Percentiles rank a stretch among this genome's conserved stretches.
These are phyloP conservation scores for Diutina sp. DNA, from an alignment of 1,139 yeast genomes.

Conservation along the genomic window DNA sequence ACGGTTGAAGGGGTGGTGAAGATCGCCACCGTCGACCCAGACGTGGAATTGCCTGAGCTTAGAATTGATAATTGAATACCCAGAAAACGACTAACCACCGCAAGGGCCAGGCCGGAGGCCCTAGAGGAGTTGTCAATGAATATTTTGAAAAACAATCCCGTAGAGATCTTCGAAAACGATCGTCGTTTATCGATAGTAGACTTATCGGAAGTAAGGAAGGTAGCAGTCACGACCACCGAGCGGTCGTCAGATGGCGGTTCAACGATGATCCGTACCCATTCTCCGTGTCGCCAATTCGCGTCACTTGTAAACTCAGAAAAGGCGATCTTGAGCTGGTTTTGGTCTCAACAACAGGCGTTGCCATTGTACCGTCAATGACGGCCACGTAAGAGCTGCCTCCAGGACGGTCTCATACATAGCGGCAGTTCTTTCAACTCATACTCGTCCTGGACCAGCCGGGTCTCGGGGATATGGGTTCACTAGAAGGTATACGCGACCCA, in stretches of 20 bases:
- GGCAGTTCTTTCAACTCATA: too few species aligned
- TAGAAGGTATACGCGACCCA: too few species aligned
- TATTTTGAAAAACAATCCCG: neutral
- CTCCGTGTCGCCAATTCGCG: conserved; percentile 34
- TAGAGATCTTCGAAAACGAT: too few species aligned
- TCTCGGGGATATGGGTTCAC: neutral
- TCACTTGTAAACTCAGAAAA: conserved; percentile 33
- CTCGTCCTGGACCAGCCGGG: conserved; percentile 37
- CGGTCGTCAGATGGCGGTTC: conserved; percentile 53
- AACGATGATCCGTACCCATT: conserved; percentile 70
- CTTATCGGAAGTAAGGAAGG: conserved; percentile 5
- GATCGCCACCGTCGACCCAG: conserved; percentile 1
- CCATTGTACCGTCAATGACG: conserved; percentile 70
- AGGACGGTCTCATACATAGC: conserved; percentile 68
- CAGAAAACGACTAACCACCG: neutral
- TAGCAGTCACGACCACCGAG: conserved; percentile 46
- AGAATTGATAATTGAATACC: neutral
- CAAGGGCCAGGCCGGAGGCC: neutral
- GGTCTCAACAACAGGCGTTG: conserved; percentile 46
- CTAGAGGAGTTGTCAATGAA: neutral
- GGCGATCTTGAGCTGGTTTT: conserved; percentile 68
- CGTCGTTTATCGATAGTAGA: conserved; percentile 6
- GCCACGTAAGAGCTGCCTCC: conserved; percentile 73
- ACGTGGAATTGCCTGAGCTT: neutral
- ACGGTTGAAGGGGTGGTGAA: neutral